These are phyloP conservation scores for Tagetes patula DNA, from an alignment of 129 eudicot genomes.

Conservation along the genomic window DNA sequence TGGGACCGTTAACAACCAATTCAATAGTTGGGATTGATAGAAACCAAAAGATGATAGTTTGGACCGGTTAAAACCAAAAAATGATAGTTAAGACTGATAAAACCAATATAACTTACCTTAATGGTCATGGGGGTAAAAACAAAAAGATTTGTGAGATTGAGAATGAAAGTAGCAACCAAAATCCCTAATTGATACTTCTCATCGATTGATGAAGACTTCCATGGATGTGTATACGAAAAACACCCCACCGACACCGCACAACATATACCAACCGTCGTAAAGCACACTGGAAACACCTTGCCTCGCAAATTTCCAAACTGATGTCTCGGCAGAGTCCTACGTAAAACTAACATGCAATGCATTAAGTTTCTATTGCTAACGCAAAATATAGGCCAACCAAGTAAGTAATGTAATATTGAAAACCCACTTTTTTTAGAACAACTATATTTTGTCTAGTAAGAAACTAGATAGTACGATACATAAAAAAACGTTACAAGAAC, in stretches of 20 bases:
- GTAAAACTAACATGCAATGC: not conserved
- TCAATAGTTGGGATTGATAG: too few relatives aligned
- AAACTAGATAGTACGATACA: not conserved
- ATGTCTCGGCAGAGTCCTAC: slow-evolving; percentile 89
- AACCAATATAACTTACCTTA: slow-evolving; percentile 42
- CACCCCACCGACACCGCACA: slow-evolving; percentile 80
- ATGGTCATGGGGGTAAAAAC: slow-evolving; percentile 96
- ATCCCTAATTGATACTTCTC: slow-evolving; percentile 92
- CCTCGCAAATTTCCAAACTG: slow-evolving; percentile 97
- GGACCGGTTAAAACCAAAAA: too few relatives aligned
- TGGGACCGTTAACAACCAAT: too few relatives aligned
- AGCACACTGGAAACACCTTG: slow-evolving; percentile 97
- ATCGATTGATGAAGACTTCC: slow-evolving; percentile 67
- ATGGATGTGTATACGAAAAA: slow-evolving; percentile 85
- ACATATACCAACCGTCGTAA: slow-evolving; percentile 83
- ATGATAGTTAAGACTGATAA: too few relatives aligned
- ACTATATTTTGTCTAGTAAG: too few relatives aligned
- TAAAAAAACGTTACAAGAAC: slow-evolving; percentile 59
- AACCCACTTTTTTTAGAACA: not conserved
- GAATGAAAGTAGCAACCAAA: slow-evolving; percentile 60
- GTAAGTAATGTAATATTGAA: not conserved
- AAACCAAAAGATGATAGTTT: too few relatives aligned
- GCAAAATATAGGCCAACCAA: not conserved
- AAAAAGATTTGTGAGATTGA: slow-evolving; percentile 75
- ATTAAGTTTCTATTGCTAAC: too few relatives aligned